Conservation (phyloP, 768 basidiomycete species). For the Plicaturopsis crispa region DNA sequence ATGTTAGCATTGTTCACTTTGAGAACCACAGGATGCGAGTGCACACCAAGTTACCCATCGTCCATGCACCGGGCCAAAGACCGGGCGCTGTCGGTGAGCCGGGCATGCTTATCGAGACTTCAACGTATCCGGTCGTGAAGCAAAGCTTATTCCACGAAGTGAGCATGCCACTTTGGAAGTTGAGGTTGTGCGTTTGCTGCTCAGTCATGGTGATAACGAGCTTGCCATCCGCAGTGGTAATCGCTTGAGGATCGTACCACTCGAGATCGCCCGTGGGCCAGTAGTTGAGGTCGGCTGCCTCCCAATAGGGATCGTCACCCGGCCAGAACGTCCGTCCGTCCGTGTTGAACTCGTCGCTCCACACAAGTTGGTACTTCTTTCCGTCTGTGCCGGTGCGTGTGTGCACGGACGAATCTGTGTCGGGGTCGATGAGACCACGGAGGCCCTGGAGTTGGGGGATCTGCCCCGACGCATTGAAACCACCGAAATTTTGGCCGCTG, state of each 20-base stretch:
- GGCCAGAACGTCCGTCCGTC: conserved; percentile 69
- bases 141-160: conserved; percentile 94
- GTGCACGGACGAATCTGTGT: conserved; percentile 55
- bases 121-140: conserved; percentile 89
- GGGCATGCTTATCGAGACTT: conserved; percentile 72
- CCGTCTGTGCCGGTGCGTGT: conserved; percentile 71
- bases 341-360: conserved; percentile 79
- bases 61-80: conserved; percentile 81
- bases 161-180: conserved; percentile 74
- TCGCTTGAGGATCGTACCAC: conserved; percentile 74
- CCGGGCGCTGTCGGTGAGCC: conserved; percentile 56
- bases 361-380: conserved; percentile 71
- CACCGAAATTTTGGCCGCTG: conserved; percentile 14
- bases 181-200: conserved; percentile 64
- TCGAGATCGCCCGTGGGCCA: conserved; percentile 80
- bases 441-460: conserved; percentile 69
- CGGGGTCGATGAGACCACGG: conserved; percentile 64
- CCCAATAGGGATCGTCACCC: conserved; percentile 83
- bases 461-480: conserved; percentile 83
- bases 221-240: conserved; percentile 72
- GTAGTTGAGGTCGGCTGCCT: conserved; percentile 82
- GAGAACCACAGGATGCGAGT: neutral
- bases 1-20: too few relatives aligned
- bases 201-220: conserved; percentile 78
- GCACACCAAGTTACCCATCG: conserved; percentile 35